Conservation (phyloP, 225 moss, liverwort and hornwort genomes). For the Pseudoscleropodium purum region DNA sequence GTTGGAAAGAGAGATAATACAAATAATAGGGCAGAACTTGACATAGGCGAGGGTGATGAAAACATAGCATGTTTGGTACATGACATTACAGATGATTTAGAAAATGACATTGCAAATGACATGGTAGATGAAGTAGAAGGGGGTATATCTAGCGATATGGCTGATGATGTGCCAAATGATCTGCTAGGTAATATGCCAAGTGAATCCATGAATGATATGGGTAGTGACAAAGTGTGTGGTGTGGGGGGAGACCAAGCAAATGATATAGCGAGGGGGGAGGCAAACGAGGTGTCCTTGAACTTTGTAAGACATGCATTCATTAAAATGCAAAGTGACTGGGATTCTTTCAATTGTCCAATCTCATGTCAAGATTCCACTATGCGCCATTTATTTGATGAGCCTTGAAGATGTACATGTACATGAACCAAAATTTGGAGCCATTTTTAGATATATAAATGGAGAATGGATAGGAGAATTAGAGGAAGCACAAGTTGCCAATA, state of each 20-base stretch:
- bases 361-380: not conserved
- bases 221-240: accelerated
- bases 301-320: not conserved
- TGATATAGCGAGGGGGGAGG: accelerated
- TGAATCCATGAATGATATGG: too few relatives aligned
- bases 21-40: too few relatives aligned
- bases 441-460: not conserved
- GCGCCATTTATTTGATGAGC: too few relatives aligned
- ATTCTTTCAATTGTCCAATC: not conserved
- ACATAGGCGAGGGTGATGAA: too few relatives aligned
- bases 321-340: not conserved
- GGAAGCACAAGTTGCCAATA: too few relatives aligned
- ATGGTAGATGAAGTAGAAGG: too few relatives aligned
- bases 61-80: too few relatives aligned
- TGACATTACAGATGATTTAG: not conserved
- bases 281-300: accelerated
- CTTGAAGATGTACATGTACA: too few relatives aligned
- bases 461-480: not conserved
- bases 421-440: not conserved
- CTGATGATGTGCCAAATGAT: too few relatives aligned
- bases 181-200: too few relatives aligned
- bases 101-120: not conserved
- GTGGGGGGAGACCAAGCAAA: accelerated
- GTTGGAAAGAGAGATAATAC: too few relatives aligned
- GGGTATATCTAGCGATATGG: too few relatives aligned